phyloP scores from a whole-genome alignment of 2,329 filamentous ascomycete genomes.

The Lachnellula arida region DNA sequence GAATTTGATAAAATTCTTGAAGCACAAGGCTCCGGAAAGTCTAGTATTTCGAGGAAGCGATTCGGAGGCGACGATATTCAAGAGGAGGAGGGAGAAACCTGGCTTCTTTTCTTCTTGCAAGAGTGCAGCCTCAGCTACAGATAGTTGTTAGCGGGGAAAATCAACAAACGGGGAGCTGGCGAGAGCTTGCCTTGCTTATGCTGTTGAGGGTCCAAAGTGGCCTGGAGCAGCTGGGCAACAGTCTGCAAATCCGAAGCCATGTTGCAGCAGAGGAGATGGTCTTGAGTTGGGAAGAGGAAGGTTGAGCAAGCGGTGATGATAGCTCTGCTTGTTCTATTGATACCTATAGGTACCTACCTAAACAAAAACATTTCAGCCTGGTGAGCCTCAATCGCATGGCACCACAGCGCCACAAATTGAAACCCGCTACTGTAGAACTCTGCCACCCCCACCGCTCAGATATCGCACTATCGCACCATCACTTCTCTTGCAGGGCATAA shows the following conservation, averaged over 20 bases:
- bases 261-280: constrained; percentile 6
- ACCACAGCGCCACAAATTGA: no score
- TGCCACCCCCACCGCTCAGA: no score
- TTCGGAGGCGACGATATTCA: constrained; percentile 82
- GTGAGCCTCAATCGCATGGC: no score
- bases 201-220: constrained; percentile 81
- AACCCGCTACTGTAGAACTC: no score
- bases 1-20: constrained; percentile 96
- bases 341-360: no score
- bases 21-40: constrained; percentile 83
- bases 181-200: constrained; percentile 75
- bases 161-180: constrained; percentile 18
- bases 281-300: neutral
- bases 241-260: constrained; percentile 59
- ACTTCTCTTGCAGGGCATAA: no score
- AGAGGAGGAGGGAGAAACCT: constrained; percentile 80
- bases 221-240: constrained; percentile 80
- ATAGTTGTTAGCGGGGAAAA: constrained; percentile 11
- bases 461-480: no score
- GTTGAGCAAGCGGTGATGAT: neutral
- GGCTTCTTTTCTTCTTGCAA: constrained; percentile 76
- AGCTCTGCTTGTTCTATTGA: neutral
- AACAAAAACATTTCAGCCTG: no score
- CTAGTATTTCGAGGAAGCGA: constrained; percentile 71
- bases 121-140: constrained; percentile 72